Evolutionary conservation across 345 rosid species (phyloP).

Genomic region (Psidium friedrichsthalianum): DNA sequence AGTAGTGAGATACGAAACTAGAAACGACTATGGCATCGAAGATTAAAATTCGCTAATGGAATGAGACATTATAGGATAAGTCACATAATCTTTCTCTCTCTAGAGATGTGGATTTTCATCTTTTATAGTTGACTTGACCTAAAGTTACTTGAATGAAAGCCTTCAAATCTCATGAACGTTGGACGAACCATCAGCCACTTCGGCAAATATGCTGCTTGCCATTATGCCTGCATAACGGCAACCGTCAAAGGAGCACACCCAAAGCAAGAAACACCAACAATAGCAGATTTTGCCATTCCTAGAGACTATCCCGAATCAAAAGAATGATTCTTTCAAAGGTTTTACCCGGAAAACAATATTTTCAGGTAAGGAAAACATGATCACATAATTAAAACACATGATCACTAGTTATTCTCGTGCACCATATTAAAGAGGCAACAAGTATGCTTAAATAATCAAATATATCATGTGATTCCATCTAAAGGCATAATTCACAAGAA

Average conservation of each 20-base stretch:
- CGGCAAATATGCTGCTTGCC: constrained; percentile 50
- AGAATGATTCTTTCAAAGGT: not conserved
- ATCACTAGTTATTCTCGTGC: not conserved
- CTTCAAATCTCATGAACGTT: constrained; percentile 91
- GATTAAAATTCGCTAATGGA: not conserved
- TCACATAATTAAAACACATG: too few species aligned
- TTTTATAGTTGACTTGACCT: not conserved
- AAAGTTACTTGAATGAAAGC: constrained; percentile 29
- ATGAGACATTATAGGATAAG: not conserved
- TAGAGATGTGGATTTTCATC: not conserved
- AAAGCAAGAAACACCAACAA: not conserved
- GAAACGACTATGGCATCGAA: not conserved
- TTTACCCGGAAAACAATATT: not conserved
- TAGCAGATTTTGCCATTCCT: not conserved
- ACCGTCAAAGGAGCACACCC: not conserved
- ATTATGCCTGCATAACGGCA: constrained; percentile 35
- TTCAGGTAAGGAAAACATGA: not conserved
- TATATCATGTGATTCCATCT: not conserved
- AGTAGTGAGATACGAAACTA: not conserved
- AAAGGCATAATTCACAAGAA: not conserved
- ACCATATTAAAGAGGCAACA: not conserved
- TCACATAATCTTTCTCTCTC: not conserved
- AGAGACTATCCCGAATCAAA: not conserved
- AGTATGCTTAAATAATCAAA: not conserved
- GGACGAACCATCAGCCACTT: constrained; percentile 86